Percentiles rank a stretch among this genome's conserved stretches.
Conservation (phyloP, 2,329 filamentous ascomycete species). For the Cladosporium sp. region DNA sequence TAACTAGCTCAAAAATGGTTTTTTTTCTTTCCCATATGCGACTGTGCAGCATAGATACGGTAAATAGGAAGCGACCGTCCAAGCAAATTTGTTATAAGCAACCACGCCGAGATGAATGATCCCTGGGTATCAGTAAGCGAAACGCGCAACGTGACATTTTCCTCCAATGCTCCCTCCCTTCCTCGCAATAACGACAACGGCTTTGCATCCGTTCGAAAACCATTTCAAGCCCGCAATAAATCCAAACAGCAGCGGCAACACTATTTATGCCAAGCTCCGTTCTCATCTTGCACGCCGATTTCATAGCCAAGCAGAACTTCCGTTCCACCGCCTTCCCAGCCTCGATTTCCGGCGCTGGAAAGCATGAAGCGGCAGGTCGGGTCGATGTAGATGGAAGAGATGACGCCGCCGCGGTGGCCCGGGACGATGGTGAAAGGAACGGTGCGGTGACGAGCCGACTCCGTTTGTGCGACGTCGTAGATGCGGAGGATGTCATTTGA, state of each 20-base stretch:
- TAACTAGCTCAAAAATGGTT: no score
- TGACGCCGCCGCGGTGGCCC: conserved; percentile 82
- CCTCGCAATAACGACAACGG: background rate
- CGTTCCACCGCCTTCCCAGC: conserved; percentile 88
- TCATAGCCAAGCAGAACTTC: conserved; percentile 95
- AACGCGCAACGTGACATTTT: background rate
- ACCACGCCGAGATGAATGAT: no score
- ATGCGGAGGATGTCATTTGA: conserved; percentile 90
- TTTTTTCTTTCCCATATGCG: background rate
- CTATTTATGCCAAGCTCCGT: conserved; percentile 25
- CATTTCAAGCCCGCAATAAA: no score
- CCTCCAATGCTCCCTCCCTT: background rate
- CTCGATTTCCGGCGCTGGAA: conserved; percentile 82
- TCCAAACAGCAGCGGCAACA: no score
- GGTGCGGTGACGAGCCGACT: conserved; percentile 63
- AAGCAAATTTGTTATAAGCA: no score
- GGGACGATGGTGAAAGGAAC: conserved; percentile 97
- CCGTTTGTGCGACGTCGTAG: conserved; percentile 72
- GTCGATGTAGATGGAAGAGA: conserved; percentile 81
- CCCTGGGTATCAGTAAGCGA: background rate
- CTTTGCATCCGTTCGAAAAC: background rate
- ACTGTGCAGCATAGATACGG: background rate
- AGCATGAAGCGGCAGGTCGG: conserved; percentile 87
- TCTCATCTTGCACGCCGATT: conserved; percentile 49
- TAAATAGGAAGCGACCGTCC: background rate